phyloP scores from a whole-genome alignment of 2,329 filamentous ascomycete species.

The Stachybotrys echinatus region DNA sequence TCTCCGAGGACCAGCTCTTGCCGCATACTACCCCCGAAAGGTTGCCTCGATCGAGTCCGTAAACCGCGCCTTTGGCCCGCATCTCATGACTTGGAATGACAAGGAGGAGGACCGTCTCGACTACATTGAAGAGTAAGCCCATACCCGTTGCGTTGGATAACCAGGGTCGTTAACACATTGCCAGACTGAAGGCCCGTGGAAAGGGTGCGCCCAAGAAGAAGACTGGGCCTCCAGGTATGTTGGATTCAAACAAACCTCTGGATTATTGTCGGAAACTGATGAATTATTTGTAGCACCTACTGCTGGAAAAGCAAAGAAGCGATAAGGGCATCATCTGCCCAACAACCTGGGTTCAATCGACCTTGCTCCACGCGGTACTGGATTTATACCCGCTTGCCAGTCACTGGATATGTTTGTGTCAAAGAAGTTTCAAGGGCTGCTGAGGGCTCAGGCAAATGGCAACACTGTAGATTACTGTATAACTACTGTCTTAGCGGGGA shows the following conservation, averaged over 20 bases:
- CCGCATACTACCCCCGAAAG: constrained; percentile 81
- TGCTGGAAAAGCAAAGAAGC: constrained; percentile 18
- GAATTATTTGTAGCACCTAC: constrained; percentile 15
- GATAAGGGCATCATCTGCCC: constrained; percentile 11
- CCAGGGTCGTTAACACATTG: constrained; percentile 19
- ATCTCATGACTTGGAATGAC: constrained; percentile 67
- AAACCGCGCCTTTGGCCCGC: constrained; percentile 61
- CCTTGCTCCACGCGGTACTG: neutral
- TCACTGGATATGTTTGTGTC: neutral
- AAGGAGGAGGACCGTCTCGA: constrained; percentile 75
- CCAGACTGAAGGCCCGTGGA: constrained; percentile 69
- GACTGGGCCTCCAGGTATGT: constrained; percentile 44
- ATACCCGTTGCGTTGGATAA: neutral
- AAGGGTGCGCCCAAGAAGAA: constrained; percentile 91
- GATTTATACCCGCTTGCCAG: neutral
- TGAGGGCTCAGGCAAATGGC: neutral
- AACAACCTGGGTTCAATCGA: neutral
- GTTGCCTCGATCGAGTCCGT: constrained; percentile 69
- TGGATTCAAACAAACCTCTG: constrained; percentile 1
- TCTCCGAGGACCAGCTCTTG: constrained; percentile 75
- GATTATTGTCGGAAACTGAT: constrained; percentile 6
- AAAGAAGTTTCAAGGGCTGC: neutral
- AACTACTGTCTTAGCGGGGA: neutral
- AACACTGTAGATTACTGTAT: neutral
- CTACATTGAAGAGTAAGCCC: constrained; percentile 58